Evolutionary conservation across 805 yeast genomes (phyloP).

Genomic region (Lachancea sp.): DNA sequence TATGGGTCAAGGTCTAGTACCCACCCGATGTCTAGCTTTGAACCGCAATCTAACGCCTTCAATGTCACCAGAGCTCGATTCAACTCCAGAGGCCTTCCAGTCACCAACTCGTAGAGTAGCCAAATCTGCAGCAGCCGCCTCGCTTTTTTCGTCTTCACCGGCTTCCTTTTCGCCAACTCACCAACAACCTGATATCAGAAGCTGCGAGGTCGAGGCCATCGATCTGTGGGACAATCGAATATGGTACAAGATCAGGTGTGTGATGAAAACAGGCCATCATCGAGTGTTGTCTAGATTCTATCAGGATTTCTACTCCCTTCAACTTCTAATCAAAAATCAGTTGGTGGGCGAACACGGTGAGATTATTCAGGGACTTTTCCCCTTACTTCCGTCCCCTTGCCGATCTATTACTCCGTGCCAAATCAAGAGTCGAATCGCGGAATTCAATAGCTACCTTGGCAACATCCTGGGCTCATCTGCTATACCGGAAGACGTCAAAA

Average conservation of each 20-base stretch:
- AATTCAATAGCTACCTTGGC: constrained; percentile 8
- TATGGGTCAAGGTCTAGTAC: constrained; percentile 11
- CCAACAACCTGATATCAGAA: background rate
- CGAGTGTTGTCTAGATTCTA: constrained; percentile 14
- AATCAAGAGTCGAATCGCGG: background rate
- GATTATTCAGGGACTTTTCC: constrained; percentile 1
- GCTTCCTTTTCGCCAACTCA: too few species aligned
- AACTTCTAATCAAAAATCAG: constrained; percentile 11
- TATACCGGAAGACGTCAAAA: constrained; percentile 4
- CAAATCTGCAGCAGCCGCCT: too few species aligned
- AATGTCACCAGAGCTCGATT: background rate
- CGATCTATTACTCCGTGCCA: background rate
- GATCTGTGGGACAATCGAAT: constrained; percentile 13
- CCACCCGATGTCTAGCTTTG: constrained; percentile 9
- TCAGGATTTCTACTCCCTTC: constrained; percentile 22
- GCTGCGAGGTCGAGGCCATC: constrained; percentile 12
- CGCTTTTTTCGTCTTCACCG: too few species aligned
- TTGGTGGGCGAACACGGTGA: background rate
- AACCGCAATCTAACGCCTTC: constrained; percentile 1
- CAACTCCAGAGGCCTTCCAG: background rate
- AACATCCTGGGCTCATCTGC: constrained; percentile 1
- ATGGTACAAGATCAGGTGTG: constrained; percentile 15
- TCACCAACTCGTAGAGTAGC: background rate
- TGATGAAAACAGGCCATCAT: constrained; percentile 9
- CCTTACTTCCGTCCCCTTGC: constrained; percentile 10